Percentiles rank a stretch among this genome's conserved stretches.
These are phyloP conservation scores for Pascua guehoae DNA, from an alignment of 1,284 basidiomycete species.

Conservation along the genomic window DNA sequence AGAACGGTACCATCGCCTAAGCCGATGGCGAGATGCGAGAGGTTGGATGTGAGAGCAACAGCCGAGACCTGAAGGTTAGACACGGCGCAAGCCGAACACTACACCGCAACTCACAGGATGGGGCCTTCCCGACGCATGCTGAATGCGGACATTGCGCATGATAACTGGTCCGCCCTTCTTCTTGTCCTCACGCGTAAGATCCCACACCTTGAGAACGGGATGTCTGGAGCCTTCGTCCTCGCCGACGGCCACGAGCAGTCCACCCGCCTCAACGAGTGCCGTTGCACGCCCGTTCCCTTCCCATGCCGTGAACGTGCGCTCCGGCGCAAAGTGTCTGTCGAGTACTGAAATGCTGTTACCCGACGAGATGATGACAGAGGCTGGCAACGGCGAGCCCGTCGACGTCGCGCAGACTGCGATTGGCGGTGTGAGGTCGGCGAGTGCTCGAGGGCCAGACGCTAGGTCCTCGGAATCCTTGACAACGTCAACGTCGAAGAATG, in stretches of 20 bases:
- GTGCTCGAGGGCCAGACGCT: constrained; percentile 66
- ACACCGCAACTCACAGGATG: constrained; percentile 63
- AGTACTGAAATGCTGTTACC: constrained; percentile 49
- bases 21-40: constrained; percentile 84
- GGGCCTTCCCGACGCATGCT: constrained; percentile 64
- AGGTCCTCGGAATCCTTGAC: constrained; percentile 78
- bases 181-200: constrained; percentile 71
- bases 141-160: constrained; percentile 72
- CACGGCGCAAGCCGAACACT: no score
- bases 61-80: constrained; percentile 62
- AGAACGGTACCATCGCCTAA: constrained; percentile 92
- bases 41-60: constrained; percentile 71
- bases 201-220: constrained; percentile 85
- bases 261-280: constrained; percentile 64
- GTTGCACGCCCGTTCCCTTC: constrained; percentile 52
- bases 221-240: constrained; percentile 73
- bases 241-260: constrained; percentile 76
- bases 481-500: constrained; percentile 53
- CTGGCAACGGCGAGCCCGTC: constrained; percentile 31
- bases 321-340: constrained; percentile 67
- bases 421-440: constrained; percentile 52
- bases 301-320: constrained; percentile 74
- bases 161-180: constrained; percentile 63
- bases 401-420: constrained; percentile 37
- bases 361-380: constrained; percentile 38